Conservation (phyloP, 2,329 filamentous ascomycete genomes). For the Aaosphaeria arxii region DNA sequence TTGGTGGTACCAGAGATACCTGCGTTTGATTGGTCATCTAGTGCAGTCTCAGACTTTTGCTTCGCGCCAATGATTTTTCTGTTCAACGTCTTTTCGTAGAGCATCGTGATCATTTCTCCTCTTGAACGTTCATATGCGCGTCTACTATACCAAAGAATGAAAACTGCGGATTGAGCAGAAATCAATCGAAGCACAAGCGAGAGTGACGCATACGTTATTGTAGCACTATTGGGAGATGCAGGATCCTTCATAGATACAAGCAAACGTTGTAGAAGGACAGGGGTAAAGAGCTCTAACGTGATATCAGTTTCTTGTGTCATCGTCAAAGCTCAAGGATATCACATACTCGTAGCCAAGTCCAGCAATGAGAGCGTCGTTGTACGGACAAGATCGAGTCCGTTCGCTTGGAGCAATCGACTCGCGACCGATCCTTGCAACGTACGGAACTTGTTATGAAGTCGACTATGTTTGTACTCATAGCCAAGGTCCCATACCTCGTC, state of each 20-base stretch:
- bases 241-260: conserved; percentile 63
- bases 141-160: conserved; percentile 78
- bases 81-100: conserved; percentile 74
- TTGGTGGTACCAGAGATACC: conserved; percentile 12
- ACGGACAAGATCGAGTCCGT: conserved; percentile 74
- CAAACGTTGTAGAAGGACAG: conserved; percentile 70
- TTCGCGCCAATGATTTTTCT: conserved; percentile 52
- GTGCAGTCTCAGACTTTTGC: conserved; percentile 25
- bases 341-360: conserved; percentile 55
- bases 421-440: conserved; percentile 71
- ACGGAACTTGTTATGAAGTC: conserved; percentile 72
- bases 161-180: conserved; percentile 63
- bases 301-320: not conserved
- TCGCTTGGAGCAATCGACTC: conserved; percentile 66
- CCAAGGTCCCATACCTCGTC: conserved; percentile 79
- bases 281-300: conserved; percentile 45
- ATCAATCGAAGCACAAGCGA: conserved; percentile 61
- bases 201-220: conserved; percentile 63
- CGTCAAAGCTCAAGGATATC: not conserved
- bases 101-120: conserved; percentile 82
- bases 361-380: conserved; percentile 63
- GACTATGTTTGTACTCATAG: conserved; percentile 76
- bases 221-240: conserved; percentile 50
- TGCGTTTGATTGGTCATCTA: conserved; percentile 4
- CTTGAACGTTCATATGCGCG: conserved; percentile 79